phyloP scores from a whole-genome alignment of 1,284 basidiomycete genomes.

The Ustilago trichophora region DNA sequence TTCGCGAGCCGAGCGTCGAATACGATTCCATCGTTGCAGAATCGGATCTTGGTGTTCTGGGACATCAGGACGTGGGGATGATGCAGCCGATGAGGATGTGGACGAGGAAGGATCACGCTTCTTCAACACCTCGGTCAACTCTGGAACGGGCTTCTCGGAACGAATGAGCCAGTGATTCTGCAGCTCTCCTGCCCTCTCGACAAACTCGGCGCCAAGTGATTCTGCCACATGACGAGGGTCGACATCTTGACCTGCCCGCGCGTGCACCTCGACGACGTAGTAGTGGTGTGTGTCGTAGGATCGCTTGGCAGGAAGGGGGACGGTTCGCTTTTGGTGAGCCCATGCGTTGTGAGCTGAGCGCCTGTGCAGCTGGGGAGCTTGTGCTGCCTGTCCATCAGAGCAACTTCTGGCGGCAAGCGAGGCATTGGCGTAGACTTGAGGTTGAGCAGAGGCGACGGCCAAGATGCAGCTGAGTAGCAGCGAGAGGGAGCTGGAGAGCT shows the following conservation, averaged over 20 bases:
- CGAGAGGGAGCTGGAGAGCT: constrained; percentile 23
- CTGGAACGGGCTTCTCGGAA: constrained; percentile 61
- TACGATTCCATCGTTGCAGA: constrained; percentile 69
- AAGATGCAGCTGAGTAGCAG: constrained; percentile 38
- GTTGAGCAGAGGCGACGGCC: constrained; percentile 16
- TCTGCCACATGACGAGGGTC: constrained; percentile 68
- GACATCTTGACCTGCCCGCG: constrained; percentile 69
- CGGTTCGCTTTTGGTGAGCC: constrained; percentile 36
- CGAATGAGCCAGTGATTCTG: constrained; percentile 86
- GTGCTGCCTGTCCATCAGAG: constrained; percentile 3
- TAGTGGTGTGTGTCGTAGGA: constrained; percentile 84
- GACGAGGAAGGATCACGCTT: constrained; percentile 18
- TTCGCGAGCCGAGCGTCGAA: constrained; percentile 25
- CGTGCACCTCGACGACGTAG: constrained; percentile 82
- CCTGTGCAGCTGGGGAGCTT: constrained; percentile 9
- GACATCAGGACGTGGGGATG: constrained; percentile 15
- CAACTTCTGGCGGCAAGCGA: constrained; percentile 17
- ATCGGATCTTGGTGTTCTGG: constrained; percentile 65
- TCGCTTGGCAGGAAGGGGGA: constrained; percentile 57
- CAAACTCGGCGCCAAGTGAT: constrained; percentile 80
- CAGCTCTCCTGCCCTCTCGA: constrained; percentile 88
- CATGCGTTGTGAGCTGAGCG: constrained; percentile 20
- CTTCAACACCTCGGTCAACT: constrained; percentile 3
- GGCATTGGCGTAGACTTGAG: not conserved
- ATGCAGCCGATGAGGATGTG: constrained; percentile 7